Evolutionary conservation across 2,329 filamentous ascomycete species (phyloP).

Genomic region (Curvularia eragrostidis): DNA sequence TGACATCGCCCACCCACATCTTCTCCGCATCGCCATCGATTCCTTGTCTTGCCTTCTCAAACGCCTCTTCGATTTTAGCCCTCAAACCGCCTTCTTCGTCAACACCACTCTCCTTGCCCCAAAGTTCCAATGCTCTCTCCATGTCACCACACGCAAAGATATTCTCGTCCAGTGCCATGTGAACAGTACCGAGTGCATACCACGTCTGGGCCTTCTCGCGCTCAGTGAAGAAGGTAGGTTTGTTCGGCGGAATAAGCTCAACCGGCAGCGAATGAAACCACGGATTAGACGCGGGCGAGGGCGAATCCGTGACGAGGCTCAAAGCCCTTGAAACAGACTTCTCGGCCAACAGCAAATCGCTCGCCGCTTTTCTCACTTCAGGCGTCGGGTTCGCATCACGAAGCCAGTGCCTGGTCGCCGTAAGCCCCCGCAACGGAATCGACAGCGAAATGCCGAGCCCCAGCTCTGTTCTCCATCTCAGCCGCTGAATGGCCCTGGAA

Average conservation of each 20-base stretch:
- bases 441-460: conserved; percentile 31
- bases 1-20: conserved; percentile 35
- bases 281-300: conserved; percentile 35
- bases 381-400: not conserved
- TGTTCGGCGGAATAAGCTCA: conserved; percentile 44
- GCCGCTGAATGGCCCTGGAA: conserved; percentile 30
- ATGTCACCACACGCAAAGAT: conserved; percentile 46
- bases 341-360: conserved; percentile 33
- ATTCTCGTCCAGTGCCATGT: conserved; percentile 38
- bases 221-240: conserved; percentile 37
- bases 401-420: conserved; percentile 25
- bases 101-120: conserved; percentile 13
- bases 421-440: conserved; percentile 17
- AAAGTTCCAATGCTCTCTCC: conserved; percentile 37
- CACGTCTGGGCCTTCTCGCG: conserved; percentile 38
- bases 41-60: conserved; percentile 36
- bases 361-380: conserved; percentile 19
- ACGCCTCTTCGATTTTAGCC: conserved; percentile 30
- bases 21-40: conserved; percentile 37
- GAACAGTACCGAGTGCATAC: conserved; percentile 38
- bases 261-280: conserved; percentile 41
- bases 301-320: conserved; percentile 37
- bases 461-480: conserved; percentile 42
- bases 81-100: conserved; percentile 13
- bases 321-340: conserved; percentile 33